Conservation (phyloP, 2,329 filamentous ascomycete genomes). For the Diaporthe humulicola region DNA sequence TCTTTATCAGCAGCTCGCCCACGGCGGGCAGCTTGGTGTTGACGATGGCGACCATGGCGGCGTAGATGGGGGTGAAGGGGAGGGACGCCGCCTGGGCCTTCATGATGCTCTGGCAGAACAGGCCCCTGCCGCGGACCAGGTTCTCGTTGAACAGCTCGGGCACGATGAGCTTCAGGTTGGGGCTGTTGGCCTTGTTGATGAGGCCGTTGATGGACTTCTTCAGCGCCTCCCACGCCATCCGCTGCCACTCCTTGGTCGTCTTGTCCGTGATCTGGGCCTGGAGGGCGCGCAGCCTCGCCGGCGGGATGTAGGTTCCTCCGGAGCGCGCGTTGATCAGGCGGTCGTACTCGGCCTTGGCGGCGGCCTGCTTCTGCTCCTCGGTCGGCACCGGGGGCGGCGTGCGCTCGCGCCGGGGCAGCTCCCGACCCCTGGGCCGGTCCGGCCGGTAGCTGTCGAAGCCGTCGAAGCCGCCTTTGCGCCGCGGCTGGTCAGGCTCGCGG, state of each 20-base stretch:
- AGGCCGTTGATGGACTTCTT: constrained; percentile 99
- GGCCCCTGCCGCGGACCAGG: constrained; percentile 86
- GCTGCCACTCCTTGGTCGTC: constrained; percentile 95
- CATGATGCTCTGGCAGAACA: constrained; percentile 98
- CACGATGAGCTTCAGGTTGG: constrained; percentile 97
- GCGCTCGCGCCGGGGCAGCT: constrained; percentile 45
- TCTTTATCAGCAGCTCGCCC: constrained; percentile 88
- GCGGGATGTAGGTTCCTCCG: constrained; percentile 96
- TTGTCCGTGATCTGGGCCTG: constrained; percentile 98
- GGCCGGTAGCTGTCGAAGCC: constrained; percentile 69
- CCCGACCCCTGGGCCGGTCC: constrained; percentile 34
- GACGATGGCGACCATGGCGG: constrained; percentile 94
- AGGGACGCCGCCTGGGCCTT: constrained; percentile 97
- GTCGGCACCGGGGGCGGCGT: constrained; percentile 61
- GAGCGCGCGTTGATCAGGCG: constrained; percentile 93
- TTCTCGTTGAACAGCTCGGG: constrained; percentile 97
- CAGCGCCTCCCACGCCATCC: constrained; percentile 98
- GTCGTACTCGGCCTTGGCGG: constrained; percentile 92
- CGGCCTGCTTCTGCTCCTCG: constrained; percentile 88
- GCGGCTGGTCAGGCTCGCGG: constrained; percentile 42
- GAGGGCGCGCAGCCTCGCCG: constrained; percentile 87
- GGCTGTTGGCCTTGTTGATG: constrained; percentile 99
- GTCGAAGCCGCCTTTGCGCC: constrained; percentile 60
- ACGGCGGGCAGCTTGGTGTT: constrained; percentile 98
- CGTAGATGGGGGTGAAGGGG: constrained; percentile 96